Percentiles rank a stretch among this genome's conserved stretches.
These are phyloP conservation scores for Aspergillus cavernicola DNA, from an alignment of 495 filamentous ascomycete species.

Conservation along the genomic window DNA sequence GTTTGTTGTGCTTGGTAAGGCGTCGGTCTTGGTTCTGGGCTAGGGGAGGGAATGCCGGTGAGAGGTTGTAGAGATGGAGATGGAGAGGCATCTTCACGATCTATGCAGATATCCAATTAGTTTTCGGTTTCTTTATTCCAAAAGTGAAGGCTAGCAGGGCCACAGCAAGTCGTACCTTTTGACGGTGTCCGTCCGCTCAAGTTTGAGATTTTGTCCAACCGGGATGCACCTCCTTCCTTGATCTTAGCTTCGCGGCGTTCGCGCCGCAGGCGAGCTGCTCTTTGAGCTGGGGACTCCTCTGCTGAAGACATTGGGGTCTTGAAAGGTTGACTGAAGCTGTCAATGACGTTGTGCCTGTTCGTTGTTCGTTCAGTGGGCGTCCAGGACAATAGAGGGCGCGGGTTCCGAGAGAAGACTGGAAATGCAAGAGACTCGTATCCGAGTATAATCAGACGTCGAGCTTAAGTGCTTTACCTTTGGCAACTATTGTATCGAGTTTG, in stretches of 20 bases:
- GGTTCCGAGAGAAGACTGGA: not conserved
- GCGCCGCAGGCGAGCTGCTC: constrained; percentile 79
- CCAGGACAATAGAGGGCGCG: not conserved
- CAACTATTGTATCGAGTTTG: not conserved
- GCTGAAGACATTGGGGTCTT: constrained; percentile 31
- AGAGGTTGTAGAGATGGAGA: constrained; percentile 31
- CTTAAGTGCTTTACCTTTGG: too few species aligned
- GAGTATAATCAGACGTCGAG: too few species aligned
- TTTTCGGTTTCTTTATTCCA: not conserved
- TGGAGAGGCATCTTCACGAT: constrained; percentile 28
- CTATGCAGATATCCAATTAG: constrained; percentile 25
- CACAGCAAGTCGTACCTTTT: constrained; percentile 27
- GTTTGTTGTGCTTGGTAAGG: constrained; percentile 1
- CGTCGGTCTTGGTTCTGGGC: constrained; percentile 8
- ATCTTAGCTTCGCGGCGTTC: constrained; percentile 90
- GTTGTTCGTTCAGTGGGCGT: not conserved
- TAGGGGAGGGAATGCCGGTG: constrained; percentile 4
- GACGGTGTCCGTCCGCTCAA: constrained; percentile 63
- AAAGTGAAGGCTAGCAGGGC: not conserved
- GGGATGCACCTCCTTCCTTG: constrained; percentile 69
- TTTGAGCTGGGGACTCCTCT: constrained; percentile 55
- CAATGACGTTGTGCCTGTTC: constrained; percentile 9
- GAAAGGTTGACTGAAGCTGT: not conserved
- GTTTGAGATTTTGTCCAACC: constrained; percentile 82
- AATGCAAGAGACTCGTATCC: too few species aligned